Conservation (phyloP, 768 basidiomycete species). For the Suillus subalutaceus region DNA sequence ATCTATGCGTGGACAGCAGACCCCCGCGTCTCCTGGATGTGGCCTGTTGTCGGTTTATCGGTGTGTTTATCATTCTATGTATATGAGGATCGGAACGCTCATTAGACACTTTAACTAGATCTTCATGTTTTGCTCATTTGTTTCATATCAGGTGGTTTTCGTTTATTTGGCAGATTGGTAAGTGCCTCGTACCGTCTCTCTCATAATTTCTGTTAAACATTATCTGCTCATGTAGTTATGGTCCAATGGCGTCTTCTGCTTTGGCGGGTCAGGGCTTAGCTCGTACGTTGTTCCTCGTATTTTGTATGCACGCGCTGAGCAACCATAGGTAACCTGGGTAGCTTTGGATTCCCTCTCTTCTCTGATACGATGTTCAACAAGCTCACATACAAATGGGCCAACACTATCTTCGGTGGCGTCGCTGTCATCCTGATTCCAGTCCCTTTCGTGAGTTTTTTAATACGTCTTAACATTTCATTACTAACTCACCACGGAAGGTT, state of each 20-base stretch:
- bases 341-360: slow-evolving; percentile 62
- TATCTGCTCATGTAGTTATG: slow-evolving; percentile 40
- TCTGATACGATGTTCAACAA: slow-evolving; percentile 56
- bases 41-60: slow-evolving; percentile 19
- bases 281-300: slow-evolving; percentile 37
- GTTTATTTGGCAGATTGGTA: slow-evolving; percentile 65
- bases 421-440: slow-evolving; percentile 57
- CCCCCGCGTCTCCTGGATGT: slow-evolving; percentile 60
- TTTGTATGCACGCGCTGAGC: background rate
- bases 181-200: slow-evolving; percentile 11
- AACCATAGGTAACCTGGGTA: slow-evolving; percentile 48
- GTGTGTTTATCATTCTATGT: slow-evolving; percentile 2
- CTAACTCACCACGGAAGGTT: slow-evolving; percentile 16
- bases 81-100: too few species aligned
- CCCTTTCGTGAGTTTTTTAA: slow-evolving; percentile 46
- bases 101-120: slow-evolving; percentile 31
- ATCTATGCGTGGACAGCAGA: slow-evolving; percentile 73
- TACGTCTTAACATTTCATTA: background rate
- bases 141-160: slow-evolving; percentile 58
- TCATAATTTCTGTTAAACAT: background rate
- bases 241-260: slow-evolving; percentile 65
- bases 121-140: slow-evolving; percentile 52
- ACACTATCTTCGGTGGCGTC: slow-evolving; percentile 54
- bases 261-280: slow-evolving; percentile 65
- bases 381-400: slow-evolving; percentile 63